Evolutionary conservation across 2,329 filamentous ascomycete species (phyloP).

Genomic region (Macrophomina tecta): DNA sequence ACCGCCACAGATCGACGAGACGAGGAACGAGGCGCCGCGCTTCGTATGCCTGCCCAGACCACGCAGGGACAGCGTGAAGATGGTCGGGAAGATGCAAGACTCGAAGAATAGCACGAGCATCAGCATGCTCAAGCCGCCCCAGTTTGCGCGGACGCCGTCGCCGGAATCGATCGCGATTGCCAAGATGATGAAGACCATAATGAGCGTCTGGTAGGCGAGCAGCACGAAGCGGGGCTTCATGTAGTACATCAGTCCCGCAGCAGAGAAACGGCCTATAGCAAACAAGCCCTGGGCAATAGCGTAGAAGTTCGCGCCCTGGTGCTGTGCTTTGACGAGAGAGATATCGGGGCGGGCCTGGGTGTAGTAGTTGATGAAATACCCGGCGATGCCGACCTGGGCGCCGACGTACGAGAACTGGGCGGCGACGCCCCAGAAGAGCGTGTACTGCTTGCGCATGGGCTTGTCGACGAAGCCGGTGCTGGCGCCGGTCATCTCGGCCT

Average conservation of each 20-base stretch:
- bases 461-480: slow-evolving; percentile 62
- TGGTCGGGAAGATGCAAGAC: slow-evolving; percentile 47
- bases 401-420: slow-evolving; percentile 62
- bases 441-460: slow-evolving; percentile 68
- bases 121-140: slow-evolving; percentile 44
- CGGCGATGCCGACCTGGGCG: slow-evolving; percentile 62
- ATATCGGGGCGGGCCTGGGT: slow-evolving; percentile 42
- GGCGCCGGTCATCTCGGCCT: slow-evolving; percentile 40
- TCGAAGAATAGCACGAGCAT: slow-evolving; percentile 49
- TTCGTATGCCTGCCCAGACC: slow-evolving; percentile 48
- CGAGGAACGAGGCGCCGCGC: slow-evolving; percentile 46
- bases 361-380: slow-evolving; percentile 50
- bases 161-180: slow-evolving; percentile 43
- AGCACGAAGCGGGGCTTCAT: slow-evolving; percentile 46
- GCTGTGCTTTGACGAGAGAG: slow-evolving; percentile 35
- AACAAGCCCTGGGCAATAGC: slow-evolving; percentile 47
- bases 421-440: slow-evolving; percentile 43
- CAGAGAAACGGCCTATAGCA: slow-evolving; percentile 45
- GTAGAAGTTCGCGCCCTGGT: slow-evolving; percentile 46
- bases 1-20: slow-evolving; percentile 45
- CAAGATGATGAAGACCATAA: slow-evolving; percentile 45
- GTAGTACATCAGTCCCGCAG: slow-evolving; percentile 46
- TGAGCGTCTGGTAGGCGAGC: slow-evolving; percentile 43
- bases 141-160: slow-evolving; percentile 38
- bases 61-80: slow-evolving; percentile 45